Conservation (phyloP, 345 rosid genomes). For the Xanthoceras sorbifolium region DNA sequence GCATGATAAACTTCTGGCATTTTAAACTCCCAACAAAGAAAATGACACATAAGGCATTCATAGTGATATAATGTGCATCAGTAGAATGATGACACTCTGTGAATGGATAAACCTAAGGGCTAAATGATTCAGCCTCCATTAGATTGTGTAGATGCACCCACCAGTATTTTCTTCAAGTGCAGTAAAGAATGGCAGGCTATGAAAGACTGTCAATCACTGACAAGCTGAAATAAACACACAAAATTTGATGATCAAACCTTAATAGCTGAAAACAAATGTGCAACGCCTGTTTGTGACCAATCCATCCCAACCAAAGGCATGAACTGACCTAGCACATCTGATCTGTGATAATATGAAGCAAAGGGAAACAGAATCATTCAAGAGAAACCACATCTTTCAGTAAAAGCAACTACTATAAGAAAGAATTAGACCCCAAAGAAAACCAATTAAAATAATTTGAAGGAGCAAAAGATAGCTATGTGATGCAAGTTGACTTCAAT, state of each 20-base stretch:
- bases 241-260: constrained; percentile 59
- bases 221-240: neutral
- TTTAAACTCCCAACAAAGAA: neutral
- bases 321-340: constrained; percentile 97
- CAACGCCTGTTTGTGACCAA: constrained; percentile 96
- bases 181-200: neutral
- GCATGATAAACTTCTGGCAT: neutral
- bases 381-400: constrained; percentile 12
- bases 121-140: neutral
- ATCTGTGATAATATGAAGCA: constrained; percentile 48
- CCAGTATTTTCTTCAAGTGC: constrained; percentile 6
- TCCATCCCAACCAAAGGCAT: constrained; percentile 97
- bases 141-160: neutral
- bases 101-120: constrained; percentile 10
- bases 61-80: neutral
- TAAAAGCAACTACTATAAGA: neutral
- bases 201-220: neutral
- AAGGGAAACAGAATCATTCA: constrained; percentile 19
- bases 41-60: neutral
- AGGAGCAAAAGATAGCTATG: constrained; percentile 8
- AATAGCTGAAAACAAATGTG: constrained; percentile 86
- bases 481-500: constrained; percentile 16
- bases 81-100: neutral
- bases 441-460: constrained; percentile 10
- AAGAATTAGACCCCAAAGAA: constrained; percentile 5